Percentiles rank a stretch among this genome's conserved stretches.
These are phyloP conservation scores for Cladosporium velox DNA, from an alignment of 2,329 filamentous ascomycete genomes.

Conservation along the genomic window DNA sequence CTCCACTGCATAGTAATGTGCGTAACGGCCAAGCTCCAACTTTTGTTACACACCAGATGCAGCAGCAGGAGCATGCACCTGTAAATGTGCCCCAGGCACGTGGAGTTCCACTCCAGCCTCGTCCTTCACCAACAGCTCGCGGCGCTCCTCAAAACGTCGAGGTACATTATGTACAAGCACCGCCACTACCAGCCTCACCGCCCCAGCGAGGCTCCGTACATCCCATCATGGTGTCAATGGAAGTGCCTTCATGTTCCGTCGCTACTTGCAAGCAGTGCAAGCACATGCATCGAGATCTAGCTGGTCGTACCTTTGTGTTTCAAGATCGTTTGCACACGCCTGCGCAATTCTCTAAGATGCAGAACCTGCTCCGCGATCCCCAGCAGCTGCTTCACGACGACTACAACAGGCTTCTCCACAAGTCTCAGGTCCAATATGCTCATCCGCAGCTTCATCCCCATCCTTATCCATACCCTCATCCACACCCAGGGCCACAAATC, in stretches of 20 bases:
- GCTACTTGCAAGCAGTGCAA: conserved; percentile 2
- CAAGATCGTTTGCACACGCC: conserved; percentile 1
- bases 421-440: background rate
- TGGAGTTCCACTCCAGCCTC: background rate
- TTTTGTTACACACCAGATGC: background rate
- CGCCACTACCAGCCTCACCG: background rate
- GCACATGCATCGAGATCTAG: background rate
- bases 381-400: background rate
- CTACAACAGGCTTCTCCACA: background rate
- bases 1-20: background rate
- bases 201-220: background rate
- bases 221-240: conserved; percentile 4
- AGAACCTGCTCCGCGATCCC: conserved; percentile 1
- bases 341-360: background rate
- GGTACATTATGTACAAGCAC: background rate
- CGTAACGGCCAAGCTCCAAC: background rate
- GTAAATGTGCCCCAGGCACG: background rate
- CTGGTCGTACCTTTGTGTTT: conserved; percentile 3
- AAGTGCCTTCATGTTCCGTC: background rate
- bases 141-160: background rate
- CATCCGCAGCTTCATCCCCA: background rate
- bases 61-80: background rate
- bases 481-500: background rate
- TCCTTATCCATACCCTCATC: too few relatives aligned
- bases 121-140: too few relatives aligned